phyloP scores from a whole-genome alignment of 2,329 filamentous ascomycete genomes.

The Aspergillus sp. region DNA sequence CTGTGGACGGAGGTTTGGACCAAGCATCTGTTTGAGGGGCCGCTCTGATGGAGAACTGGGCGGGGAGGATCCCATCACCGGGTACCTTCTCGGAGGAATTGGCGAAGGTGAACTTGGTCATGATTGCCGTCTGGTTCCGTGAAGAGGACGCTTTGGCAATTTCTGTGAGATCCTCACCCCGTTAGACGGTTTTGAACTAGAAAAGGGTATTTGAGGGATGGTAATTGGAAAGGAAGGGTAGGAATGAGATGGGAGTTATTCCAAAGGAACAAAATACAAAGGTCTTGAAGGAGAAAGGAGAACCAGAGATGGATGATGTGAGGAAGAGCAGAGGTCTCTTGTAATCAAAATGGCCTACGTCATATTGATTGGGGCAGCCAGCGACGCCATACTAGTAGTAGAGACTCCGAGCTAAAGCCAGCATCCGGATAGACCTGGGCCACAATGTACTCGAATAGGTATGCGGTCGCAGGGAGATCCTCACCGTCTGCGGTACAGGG shows the following conservation, averaged over 20 bases:
- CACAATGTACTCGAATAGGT: not conserved
- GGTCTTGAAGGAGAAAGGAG: not conserved
- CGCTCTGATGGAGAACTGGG: constrained; percentile 57
- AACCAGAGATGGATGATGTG: not conserved
- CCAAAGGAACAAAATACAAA: not conserved
- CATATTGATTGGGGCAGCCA: not conserved
- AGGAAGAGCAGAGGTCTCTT: not conserved
- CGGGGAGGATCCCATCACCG: constrained; percentile 29
- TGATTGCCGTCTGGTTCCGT: constrained; percentile 16
- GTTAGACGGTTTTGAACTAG: not conserved
- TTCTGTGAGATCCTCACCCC: not conserved
- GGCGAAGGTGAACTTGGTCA: constrained; percentile 37
- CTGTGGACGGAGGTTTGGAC: constrained; percentile 69
- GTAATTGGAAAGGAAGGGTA: not conserved
- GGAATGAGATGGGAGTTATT: not conserved
- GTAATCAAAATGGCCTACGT: not conserved
- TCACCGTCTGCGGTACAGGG: not conserved
- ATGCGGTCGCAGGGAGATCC: not conserved
- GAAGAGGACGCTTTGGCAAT: not conserved
- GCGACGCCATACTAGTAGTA: not conserved
- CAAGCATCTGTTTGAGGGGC: constrained; percentile 70
- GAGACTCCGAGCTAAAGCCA: not conserved
- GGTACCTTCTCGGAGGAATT: constrained; percentile 37
- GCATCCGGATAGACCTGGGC: not conserved
- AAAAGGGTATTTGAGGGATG: not conserved